These are phyloP conservation scores for Castanea crenata DNA, from an alignment of 306 rosid genomes.

Conservation along the genomic window DNA sequence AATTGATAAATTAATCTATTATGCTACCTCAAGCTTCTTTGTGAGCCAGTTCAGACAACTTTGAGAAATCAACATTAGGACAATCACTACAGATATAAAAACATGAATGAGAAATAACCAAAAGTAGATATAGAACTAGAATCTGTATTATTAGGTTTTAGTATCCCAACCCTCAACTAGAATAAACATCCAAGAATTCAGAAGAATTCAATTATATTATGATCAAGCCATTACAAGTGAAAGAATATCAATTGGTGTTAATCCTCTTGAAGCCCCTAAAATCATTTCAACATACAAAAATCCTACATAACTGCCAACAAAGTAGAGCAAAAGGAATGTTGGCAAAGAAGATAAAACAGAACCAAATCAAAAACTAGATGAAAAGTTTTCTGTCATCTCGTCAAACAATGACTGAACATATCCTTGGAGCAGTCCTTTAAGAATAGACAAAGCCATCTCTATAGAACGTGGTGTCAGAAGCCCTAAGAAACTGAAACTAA, in stretches of 20 bases:
- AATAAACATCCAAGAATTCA: background rate
- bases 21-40: constrained; percentile 51
- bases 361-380: background rate
- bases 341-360: constrained; percentile 5
- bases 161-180: background rate
- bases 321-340: background rate
- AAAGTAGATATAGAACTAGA: constrained; percentile 3
- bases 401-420: constrained; percentile 42
- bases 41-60: constrained; percentile 37
- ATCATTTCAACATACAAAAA: background rate
- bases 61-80: constrained; percentile 25
- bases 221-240: background rate
- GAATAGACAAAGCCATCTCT: constrained; percentile 53
- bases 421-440: constrained; percentile 46
- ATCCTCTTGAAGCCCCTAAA: background rate
- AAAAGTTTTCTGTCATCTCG: constrained; percentile 35
- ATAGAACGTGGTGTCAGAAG: background rate
- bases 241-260: background rate
- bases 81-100: constrained; percentile 36
- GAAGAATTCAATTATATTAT: background rate
- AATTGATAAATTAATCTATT: background rate
- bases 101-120: constrained; percentile 4
- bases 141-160: background rate
- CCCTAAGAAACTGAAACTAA: constrained; percentile 13
- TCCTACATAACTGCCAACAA: background rate